These are phyloP conservation scores for Penicillium crystallinum DNA, from an alignment of 495 filamentous ascomycete species.

Conservation along the genomic window DNA sequence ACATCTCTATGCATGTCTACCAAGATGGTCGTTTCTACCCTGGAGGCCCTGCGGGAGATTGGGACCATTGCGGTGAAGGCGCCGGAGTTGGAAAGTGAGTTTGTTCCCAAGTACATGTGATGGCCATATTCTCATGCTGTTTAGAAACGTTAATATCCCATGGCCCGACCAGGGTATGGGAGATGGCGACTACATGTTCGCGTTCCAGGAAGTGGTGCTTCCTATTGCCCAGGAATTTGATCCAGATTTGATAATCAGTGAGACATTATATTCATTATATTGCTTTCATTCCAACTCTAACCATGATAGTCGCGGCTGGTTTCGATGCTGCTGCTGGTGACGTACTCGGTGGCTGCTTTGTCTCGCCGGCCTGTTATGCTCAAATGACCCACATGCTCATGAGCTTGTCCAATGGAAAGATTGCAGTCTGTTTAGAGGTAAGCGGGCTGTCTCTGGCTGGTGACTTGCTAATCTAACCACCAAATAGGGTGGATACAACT, in stretches of 20 bases:
- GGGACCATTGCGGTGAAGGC: slow-evolving; percentile 69
- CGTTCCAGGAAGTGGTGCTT: slow-evolving; percentile 97
- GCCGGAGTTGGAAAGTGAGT: slow-evolving; percentile 63
- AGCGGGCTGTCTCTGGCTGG: background rate
- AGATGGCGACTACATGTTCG: slow-evolving; percentile 93
- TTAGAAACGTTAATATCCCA: slow-evolving; percentile 88
- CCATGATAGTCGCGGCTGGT: slow-evolving; percentile 69
- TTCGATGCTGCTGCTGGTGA: slow-evolving; percentile 96
- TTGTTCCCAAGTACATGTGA: background rate
- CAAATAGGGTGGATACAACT: slow-evolving; percentile 81
- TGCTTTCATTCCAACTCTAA: background rate
- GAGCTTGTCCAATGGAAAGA: slow-evolving; percentile 85
- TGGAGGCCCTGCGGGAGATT: slow-evolving; percentile 64
- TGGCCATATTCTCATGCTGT: background rate
- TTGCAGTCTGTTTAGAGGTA: slow-evolving; percentile 84
- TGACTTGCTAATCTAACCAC: background rate
- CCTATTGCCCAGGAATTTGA: slow-evolving; percentile 89
- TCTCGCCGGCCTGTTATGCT: slow-evolving; percentile 85
- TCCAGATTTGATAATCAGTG: slow-evolving; percentile 85
- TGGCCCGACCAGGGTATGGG: slow-evolving; percentile 92
- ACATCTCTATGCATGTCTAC: slow-evolving; percentile 94
- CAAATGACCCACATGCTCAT: slow-evolving; percentile 99
- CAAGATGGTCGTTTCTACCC: slow-evolving; percentile 82
- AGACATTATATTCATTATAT: slow-evolving; percentile 6
- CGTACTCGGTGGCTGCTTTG: slow-evolving; percentile 84